Conservation (phyloP, 1,284 basidiomycete species). For the Irpex lacteus region DNA sequence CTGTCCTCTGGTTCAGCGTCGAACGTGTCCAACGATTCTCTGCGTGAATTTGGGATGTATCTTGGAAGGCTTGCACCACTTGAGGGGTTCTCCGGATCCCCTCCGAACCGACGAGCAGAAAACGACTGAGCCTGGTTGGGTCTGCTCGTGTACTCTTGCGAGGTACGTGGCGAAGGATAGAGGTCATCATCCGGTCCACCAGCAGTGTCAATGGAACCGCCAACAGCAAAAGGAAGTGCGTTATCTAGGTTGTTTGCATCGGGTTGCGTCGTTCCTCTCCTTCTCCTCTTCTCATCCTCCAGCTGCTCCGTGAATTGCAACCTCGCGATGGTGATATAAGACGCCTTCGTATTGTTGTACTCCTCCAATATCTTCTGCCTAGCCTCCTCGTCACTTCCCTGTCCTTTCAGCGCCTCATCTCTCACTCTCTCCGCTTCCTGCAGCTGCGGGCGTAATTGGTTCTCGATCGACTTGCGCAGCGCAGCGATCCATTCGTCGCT, state of each 20-base stretch:
- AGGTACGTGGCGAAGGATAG: not conserved
- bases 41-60: conserved; percentile 1
- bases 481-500: conserved; percentile 5
- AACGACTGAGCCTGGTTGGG: not conserved
- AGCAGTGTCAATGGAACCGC: not conserved
- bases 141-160: not conserved
- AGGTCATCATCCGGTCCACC: not conserved
- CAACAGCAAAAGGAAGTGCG: not conserved
- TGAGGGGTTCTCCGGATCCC: not conserved
- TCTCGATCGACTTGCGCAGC: conserved; percentile 42
- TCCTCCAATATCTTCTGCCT: conserved; percentile 34
- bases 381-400: conserved; percentile 23
- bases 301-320: conserved; percentile 28
- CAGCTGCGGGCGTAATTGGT: conserved; percentile 41
- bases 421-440: conserved; percentile 45
- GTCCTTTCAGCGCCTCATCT: conserved; percentile 33
- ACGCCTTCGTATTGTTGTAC: conserved; percentile 37
- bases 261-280: not conserved
- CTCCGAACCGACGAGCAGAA: not conserved
- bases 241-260: not conserved
- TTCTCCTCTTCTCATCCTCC: conserved; percentile 27
- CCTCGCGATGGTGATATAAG: conserved; percentile 27
- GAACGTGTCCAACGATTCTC: conserved; percentile 4
- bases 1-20: conserved; percentile 3
- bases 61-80: not conserved